Conservation (phyloP, 2,329 filamentous ascomycete species). For the Hymenoscyphus salicellus region DNA sequence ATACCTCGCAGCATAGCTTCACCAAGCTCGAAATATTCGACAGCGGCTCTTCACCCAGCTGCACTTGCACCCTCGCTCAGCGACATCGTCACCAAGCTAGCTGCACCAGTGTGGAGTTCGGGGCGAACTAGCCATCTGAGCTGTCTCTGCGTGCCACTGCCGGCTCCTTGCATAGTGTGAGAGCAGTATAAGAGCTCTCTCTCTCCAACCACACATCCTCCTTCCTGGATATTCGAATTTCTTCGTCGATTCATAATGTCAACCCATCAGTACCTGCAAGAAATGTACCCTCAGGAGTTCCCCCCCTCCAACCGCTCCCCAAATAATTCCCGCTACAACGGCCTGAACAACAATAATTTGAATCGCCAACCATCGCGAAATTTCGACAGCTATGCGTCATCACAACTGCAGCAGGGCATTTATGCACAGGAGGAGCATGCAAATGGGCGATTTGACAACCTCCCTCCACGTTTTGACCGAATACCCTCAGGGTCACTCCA, state of each 20-base stretch:
- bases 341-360: conserved; percentile 50
- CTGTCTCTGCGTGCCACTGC: conserved; percentile 33
- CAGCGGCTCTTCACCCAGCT: conserved; percentile 11
- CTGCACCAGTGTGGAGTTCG: conserved; percentile 27
- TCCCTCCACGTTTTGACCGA: conserved; percentile 27
- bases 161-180: conserved; percentile 35
- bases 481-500: conserved; percentile 21
- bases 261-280: conserved; percentile 49
- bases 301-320: conserved; percentile 65
- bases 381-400: conserved; percentile 61
- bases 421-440: conserved; percentile 68
- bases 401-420: conserved; percentile 54
- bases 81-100: conserved; percentile 14
- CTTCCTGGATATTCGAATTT: conserved; percentile 9
- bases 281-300: conserved; percentile 70
- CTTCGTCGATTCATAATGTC: conserved; percentile 40
- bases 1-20: conserved; percentile 1
- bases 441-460: conserved; percentile 48
- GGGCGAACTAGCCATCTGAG: conserved; percentile 29
- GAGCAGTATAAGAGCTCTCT: conserved; percentile 24
- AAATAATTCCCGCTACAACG: conserved; percentile 24
- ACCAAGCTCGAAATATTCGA: conserved; percentile 8
- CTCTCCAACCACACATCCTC: conserved; percentile 4
- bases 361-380: conserved; percentile 73
- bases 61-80: conserved; percentile 16